phyloP scores from a whole-genome alignment of 2,329 filamentous ascomycete species.

The Pyrenochaeta sp. region DNA sequence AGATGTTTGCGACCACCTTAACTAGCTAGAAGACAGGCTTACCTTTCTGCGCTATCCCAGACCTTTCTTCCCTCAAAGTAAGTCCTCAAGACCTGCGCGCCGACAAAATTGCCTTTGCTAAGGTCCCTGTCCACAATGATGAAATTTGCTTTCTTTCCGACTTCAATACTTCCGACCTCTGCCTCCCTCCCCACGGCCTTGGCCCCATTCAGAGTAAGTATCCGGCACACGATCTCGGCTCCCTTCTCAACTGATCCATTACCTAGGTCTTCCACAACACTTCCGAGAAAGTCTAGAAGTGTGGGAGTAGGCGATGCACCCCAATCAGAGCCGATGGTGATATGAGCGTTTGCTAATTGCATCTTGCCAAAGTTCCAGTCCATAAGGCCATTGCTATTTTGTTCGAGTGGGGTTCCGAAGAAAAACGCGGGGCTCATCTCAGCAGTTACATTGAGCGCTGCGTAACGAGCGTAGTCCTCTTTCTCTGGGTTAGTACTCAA shows the following conservation, averaged over 20 bases:
- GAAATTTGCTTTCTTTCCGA: conserved; percentile 45
- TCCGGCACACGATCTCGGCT: conserved; percentile 21
- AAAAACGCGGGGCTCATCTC: conserved; percentile 45
- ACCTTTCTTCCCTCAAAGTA: conserved; percentile 35
- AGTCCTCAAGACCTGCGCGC: conserved; percentile 35
- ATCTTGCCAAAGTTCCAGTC: conserved; percentile 40
- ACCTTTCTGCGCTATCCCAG: no score
- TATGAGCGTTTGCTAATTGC: conserved; percentile 27
- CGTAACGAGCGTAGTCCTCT: conserved; percentile 39
- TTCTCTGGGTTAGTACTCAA: background rate
- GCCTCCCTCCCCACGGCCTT: conserved; percentile 35
- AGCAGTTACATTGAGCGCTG: conserved; percentile 39
- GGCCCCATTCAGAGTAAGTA: conserved; percentile 39
- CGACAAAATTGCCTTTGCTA: conserved; percentile 35
- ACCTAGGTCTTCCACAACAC: conserved; percentile 19
- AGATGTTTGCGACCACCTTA: no score
- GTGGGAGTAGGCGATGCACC: conserved; percentile 22
- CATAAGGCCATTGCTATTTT: conserved; percentile 20
- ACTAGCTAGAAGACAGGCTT: no score
- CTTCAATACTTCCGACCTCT: conserved; percentile 36
- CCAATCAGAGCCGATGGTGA: conserved; percentile 44
- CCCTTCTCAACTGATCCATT: conserved; percentile 14
- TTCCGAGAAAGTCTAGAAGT: conserved; percentile 17
- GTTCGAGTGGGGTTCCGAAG: conserved; percentile 24
- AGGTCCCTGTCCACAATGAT: conserved; percentile 39